Percentiles rank a stretch among this genome's conserved stretches.
Evolutionary conservation across 805 yeast species (phyloP).

Genomic region (Candida fluviatilis): DNA sequence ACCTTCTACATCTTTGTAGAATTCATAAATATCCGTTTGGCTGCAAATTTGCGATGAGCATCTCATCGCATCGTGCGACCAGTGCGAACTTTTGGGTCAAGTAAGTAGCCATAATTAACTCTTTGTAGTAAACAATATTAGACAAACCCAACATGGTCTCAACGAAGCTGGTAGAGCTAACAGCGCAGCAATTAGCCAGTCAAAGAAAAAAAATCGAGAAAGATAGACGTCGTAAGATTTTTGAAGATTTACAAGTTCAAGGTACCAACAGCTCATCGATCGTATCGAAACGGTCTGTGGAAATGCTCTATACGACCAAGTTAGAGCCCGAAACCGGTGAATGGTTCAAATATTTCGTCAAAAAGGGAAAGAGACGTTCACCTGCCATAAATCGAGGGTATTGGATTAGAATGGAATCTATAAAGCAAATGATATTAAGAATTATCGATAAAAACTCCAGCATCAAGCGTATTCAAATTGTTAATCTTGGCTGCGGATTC

Average conservation of each 20-base stretch:
- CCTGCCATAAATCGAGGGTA: slow-evolving; percentile 82
- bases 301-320: slow-evolving; percentile 45
- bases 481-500: slow-evolving; percentile 79
- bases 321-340: slow-evolving; percentile 31
- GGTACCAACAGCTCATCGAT: slow-evolving; percentile 83
- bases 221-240: slow-evolving; percentile 42
- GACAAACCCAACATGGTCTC: neutral
- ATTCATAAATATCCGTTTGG: too few species aligned
- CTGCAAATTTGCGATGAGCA: too few species aligned
- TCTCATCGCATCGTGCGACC: too few species aligned
- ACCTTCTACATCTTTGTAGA: too few species aligned
- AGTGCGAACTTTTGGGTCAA: too few species aligned
- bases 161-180: neutral
- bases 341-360: slow-evolving; percentile 68
- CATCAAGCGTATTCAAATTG: slow-evolving; percentile 28
- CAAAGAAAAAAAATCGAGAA: slow-evolving; percentile 37
- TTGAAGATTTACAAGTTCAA: slow-evolving; percentile 68
- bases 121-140: too few species aligned
- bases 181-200: slow-evolving; percentile 17
- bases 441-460: slow-evolving; percentile 32
- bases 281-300: slow-evolving; percentile 79
- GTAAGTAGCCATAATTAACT: too few species aligned
- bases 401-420: slow-evolving; percentile 75
- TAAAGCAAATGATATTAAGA: slow-evolving; percentile 46
- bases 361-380: slow-evolving; percentile 61